Conservation (phyloP, 345 rosid genomes). For the Eucalyptus urophylla region DNA sequence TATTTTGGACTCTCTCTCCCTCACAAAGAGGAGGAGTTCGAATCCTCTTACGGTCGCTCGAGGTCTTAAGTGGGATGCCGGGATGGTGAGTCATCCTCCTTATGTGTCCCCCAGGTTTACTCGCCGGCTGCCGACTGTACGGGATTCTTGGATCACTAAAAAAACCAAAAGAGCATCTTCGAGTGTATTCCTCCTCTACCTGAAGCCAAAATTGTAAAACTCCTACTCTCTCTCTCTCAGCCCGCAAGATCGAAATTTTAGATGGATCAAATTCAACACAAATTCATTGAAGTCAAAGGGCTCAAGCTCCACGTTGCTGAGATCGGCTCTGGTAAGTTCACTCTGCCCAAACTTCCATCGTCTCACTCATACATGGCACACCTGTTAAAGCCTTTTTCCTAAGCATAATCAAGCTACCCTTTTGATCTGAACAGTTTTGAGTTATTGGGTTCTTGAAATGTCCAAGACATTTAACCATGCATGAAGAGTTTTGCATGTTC, state of each 20-base stretch:
- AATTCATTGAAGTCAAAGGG: constrained; percentile 7
- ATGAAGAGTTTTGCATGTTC: neutral
- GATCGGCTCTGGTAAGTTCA: constrained; percentile 13
- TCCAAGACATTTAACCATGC: neutral
- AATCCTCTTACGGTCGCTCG: too few relatives aligned
- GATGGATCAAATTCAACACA: constrained; percentile 38
- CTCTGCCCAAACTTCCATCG: neutral
- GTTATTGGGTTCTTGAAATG: neutral
- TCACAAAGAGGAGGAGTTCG: too few relatives aligned
- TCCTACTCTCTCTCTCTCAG: neutral
- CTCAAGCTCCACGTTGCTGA: constrained; percentile 39
- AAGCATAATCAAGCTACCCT: neutral
- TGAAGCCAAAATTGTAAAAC: too few relatives aligned
- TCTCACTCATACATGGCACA: too few relatives aligned
- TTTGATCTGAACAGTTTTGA: neutral
- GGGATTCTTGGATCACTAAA: too few relatives aligned
- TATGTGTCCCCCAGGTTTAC: too few relatives aligned
- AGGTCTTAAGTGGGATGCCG: too few relatives aligned
- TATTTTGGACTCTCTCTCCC: too few relatives aligned
- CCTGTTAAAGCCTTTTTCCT: neutral
- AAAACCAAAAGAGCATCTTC: too few relatives aligned
- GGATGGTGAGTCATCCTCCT: too few relatives aligned
- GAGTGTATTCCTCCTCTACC: too few relatives aligned
- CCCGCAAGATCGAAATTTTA: neutral
- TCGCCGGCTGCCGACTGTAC: too few relatives aligned